These are phyloP conservation scores for Emergomyces pasteurianus DNA, from an alignment of 2,329 filamentous ascomycete species.

Conservation along the genomic window DNA sequence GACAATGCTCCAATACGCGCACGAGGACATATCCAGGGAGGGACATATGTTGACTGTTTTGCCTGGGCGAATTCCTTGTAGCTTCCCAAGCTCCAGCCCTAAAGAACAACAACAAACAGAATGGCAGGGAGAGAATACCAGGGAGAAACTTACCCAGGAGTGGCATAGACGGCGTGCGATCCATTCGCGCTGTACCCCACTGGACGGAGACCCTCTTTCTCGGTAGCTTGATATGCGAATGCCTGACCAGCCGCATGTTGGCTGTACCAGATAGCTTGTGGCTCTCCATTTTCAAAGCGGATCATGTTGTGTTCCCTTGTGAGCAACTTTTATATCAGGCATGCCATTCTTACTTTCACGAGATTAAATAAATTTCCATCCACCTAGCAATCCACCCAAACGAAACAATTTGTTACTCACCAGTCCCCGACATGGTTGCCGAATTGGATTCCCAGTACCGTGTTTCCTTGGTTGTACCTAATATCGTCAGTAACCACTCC, in stretches of 20 bases:
- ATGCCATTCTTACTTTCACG: neutral
- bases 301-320: slow-evolving; percentile 55
- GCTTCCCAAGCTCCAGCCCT: neutral
- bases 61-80: neutral
- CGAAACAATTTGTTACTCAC: slow-evolving; percentile 19
- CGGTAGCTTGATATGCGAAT: slow-evolving; percentile 45
- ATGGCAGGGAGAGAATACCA: too few relatives aligned
- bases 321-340: neutral
- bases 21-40: neutral
- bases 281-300: slow-evolving; percentile 46
- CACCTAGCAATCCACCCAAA: too few relatives aligned
- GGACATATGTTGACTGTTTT: neutral
- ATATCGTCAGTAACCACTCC: neutral
- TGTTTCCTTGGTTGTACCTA: slow-evolving; percentile 43
- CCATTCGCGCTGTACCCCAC: slow-evolving; percentile 49
- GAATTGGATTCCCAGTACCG: slow-evolving; percentile 38
- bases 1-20: neutral
- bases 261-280: slow-evolving; percentile 48
- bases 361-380: neutral
- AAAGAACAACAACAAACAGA: neutral
- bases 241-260: slow-evolving; percentile 53
- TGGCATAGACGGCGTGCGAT: slow-evolving; percentile 54
- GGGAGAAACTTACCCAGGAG: slow-evolving; percentile 27
- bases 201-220: slow-evolving; percentile 44
- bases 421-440: slow-evolving; percentile 54